Percentiles rank a stretch among this genome's conserved stretches.
Evolutionary conservation across 352 stramenopile species (phyloP).

Genomic region (Pythium oligandrum): DNA sequence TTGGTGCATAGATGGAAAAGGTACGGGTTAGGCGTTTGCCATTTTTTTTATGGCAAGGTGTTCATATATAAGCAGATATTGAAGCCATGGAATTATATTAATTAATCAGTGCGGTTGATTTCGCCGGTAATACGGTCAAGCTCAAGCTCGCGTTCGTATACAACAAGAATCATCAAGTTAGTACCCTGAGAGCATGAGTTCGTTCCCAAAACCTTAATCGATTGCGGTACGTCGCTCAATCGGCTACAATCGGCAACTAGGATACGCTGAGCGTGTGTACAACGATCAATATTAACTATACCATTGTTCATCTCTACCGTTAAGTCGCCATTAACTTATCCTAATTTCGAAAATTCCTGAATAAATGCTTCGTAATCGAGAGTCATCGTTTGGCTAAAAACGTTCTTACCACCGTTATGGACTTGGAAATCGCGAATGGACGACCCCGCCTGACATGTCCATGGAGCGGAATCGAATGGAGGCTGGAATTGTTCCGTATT

Average conservation of each 20-base stretch:
- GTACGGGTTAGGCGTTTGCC: too few species aligned
- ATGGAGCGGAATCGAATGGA: slow-evolving; percentile 20
- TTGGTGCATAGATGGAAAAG: too few species aligned
- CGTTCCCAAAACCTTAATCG: slow-evolving; percentile 3
- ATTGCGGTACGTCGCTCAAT: slow-evolving; percentile 9
- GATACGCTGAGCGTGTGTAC: slow-evolving; percentile 11
- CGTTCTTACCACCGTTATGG: slow-evolving; percentile 22
- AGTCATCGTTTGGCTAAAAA: slow-evolving; percentile 17
- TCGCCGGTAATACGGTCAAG: slow-evolving; percentile 13
- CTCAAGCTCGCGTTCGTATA: slow-evolving; percentile 1
- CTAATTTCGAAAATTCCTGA: slow-evolving; percentile 16
- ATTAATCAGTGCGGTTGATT: slow-evolving; percentile 1
- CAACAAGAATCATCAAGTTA: slow-evolving; percentile 3
- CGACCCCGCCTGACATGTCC: slow-evolving; percentile 19
- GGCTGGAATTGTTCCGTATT: slow-evolving; percentile 12
- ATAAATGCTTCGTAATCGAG: slow-evolving; percentile 19
- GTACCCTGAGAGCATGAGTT: slow-evolving; percentile 10
- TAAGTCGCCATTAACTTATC: slow-evolving; percentile 22
- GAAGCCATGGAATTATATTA: too few species aligned
- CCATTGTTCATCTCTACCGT: slow-evolving; percentile 17
- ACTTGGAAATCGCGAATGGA: slow-evolving; percentile 17
- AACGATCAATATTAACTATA: slow-evolving; percentile 17
- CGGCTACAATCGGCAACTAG: slow-evolving; percentile 16
- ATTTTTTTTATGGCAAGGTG: too few species aligned
- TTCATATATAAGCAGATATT: too few species aligned